Percentiles rank a stretch among this genome's conserved stretches.
Conservation (phyloP, 139 green algal genomes). For the Yamagishiella unicocca region DNA sequence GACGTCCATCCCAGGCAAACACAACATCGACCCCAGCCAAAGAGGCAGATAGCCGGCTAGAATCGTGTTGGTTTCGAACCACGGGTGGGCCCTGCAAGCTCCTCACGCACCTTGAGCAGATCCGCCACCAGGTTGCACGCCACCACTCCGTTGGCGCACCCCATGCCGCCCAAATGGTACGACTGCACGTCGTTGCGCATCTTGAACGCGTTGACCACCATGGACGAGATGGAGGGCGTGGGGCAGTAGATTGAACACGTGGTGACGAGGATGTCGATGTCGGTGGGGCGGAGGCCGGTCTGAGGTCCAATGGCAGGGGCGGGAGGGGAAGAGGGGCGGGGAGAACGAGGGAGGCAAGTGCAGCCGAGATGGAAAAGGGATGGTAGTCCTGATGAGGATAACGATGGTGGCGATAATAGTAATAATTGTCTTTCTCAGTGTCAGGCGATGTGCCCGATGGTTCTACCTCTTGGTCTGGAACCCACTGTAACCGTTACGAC, state of each 20-base stretch:
- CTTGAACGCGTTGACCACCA: slow-evolving; percentile 79
- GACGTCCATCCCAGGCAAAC: too few species aligned
- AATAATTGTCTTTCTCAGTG: too few species aligned
- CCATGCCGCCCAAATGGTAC: slow-evolving; percentile 72
- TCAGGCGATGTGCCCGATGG: too few species aligned
- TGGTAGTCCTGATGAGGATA: not conserved
- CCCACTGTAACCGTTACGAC: too few species aligned
- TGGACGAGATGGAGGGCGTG: slow-evolving; percentile 82
- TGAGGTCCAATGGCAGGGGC: not conserved
- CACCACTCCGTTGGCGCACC: slow-evolving; percentile 81
- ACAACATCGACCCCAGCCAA: too few species aligned
- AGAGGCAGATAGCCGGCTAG: too few species aligned
- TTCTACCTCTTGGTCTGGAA: too few species aligned
- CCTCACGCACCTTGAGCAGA: slow-evolving; percentile 69
- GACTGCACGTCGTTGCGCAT: slow-evolving; percentile 71
- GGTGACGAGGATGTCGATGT: slow-evolving; percentile 75
- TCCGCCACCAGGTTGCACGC: slow-evolving; percentile 76
- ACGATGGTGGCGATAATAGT: too few species aligned
- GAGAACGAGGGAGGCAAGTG: not conserved
- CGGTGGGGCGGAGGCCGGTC: slow-evolving; percentile 52
- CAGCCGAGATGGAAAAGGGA: not conserved
- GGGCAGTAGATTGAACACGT: slow-evolving; percentile 83
- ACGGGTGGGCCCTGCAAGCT: too few species aligned
- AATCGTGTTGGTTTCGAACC: too few species aligned
- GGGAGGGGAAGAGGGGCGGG: not conserved